Evolutionary conservation across 2,329 filamentous ascomycete genomes (phyloP), one percentile per base, ranked within the genome.

Genomic region (Penicillium sp.): DNA sequence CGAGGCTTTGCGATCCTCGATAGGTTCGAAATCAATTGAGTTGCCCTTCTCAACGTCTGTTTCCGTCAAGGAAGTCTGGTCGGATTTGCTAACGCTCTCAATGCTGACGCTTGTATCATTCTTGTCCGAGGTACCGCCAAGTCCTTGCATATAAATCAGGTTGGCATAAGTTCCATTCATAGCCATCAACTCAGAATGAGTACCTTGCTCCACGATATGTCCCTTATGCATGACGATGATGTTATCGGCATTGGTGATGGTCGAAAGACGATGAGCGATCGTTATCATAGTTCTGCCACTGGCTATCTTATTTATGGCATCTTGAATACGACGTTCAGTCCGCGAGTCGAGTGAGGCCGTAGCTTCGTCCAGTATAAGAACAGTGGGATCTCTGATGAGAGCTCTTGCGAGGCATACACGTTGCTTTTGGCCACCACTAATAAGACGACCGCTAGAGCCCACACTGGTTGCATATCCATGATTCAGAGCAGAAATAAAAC

Each of bases 351-450:
- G 77, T 26, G 87, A 62, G 20, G 63, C 64, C 0, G 91, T 96
- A 1, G 91, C 89, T 72, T 97, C 91, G 62, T 97, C 92, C 3
- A 96, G 74, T 1, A 97, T 81, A 13, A 96, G 74, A 3, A 96
- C 77, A 21, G 80, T 78, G 0, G 91, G 91, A 7, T 80, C 77
- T 0, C 89, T 80, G 0, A 89, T 81, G 0, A 96, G 76, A 0
- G 91, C 90, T 1, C 91, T 79, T 0, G 91, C 91, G 52, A 97
- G 90, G 26, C 86, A 86, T 1, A 96, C 74, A 1, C 91, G 81
- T 68, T 96, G 92, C 0, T 86, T 83, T 68, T 97, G 91, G 0
- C 92, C 92, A 0, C 90, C 91, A 0, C 86, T 91, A 0, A 96
- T 73, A 0, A 80, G 73, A 15, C 86, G 80, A 0, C 90, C 89